A percentile compares a stretch with the other conserved stretches of the same genome.
phyloP scores from a whole-genome alignment of 2,329 filamentous ascomycete species.

The Diaporthe sp. region DNA sequence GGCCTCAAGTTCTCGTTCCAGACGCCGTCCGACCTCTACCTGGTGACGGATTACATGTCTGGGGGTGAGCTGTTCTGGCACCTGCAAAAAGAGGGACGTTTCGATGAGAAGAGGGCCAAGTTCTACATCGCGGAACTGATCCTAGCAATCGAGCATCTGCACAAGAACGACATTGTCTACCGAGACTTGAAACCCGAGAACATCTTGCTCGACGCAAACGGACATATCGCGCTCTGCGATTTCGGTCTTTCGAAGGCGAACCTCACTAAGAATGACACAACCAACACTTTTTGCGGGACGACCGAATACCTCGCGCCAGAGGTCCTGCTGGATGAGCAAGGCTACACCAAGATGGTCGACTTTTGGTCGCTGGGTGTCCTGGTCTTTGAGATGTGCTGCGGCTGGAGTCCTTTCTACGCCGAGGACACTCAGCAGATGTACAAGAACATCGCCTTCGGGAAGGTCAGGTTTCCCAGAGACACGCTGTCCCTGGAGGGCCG shows the following conservation, averaged over 20 bases:
- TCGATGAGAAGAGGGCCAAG: conserved; percentile 94
- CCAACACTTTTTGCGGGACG: conserved; percentile 98
- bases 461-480: conserved; percentile 95
- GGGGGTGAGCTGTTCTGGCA: conserved; percentile 99
- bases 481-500: conserved; percentile 94
- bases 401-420: conserved; percentile 98
- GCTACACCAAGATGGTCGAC: conserved; percentile 99
- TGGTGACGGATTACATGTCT: conserved; percentile 99
- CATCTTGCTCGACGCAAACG: conserved; percentile 95
- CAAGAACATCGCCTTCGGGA: conserved; percentile 99
- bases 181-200: conserved; percentile 98
- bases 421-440: conserved; percentile 99
- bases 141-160: conserved; percentile 92
- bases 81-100: conserved; percentile 95
- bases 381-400: conserved; percentile 99
- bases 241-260: conserved; percentile 99
- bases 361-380: conserved; percentile 99
- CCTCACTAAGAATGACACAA: conserved; percentile 95
- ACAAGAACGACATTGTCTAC: conserved; percentile 98
- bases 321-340: conserved; percentile 93
- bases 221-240: conserved; percentile 97
- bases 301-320: conserved; percentile 98
- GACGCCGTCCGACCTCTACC: conserved; percentile 93
- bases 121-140: conserved; percentile 99
- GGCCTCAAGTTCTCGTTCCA: conserved; percentile 99